Conservation (phyloP, 192 early-diverging fungal genomes). For the Umbelopsis sp. region DNA sequence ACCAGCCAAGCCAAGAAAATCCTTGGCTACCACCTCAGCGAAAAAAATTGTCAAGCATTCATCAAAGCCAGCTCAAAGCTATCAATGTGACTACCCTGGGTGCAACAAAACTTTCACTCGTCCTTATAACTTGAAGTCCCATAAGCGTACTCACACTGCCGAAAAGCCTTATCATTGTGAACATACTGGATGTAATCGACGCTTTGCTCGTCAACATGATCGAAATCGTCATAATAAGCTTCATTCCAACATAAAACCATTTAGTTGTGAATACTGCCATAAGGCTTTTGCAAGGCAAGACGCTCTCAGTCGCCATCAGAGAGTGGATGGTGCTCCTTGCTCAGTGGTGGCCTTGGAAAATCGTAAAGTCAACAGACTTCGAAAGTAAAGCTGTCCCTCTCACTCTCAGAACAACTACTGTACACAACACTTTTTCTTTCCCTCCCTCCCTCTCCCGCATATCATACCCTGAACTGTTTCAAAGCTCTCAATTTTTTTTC, state of each 20-base stretch:
- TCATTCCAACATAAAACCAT: slow-evolving; percentile 73
- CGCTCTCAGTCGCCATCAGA: slow-evolving; percentile 69
- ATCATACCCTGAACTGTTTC: slow-evolving; percentile 1
- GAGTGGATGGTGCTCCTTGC: slow-evolving; percentile 14
- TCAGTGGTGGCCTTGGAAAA: not conserved
- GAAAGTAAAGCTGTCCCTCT: not conserved
- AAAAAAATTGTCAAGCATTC: not conserved
- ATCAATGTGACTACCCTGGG: slow-evolving; percentile 26
- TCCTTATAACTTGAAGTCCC: slow-evolving; percentile 71
- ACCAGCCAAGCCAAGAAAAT: not conserved
- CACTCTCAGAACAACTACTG: not conserved
- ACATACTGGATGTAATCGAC: slow-evolving; percentile 68
- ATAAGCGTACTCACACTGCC: slow-evolving; percentile 65
- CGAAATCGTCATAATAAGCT: slow-evolving; percentile 81
- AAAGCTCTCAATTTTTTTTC: not conserved
- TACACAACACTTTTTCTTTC: not conserved
- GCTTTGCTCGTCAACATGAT: slow-evolving; percentile 90
- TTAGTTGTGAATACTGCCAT: slow-evolving; percentile 67
- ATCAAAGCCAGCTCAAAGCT: not conserved
- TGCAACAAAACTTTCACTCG: slow-evolving; percentile 63
- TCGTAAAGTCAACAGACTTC: not conserved
- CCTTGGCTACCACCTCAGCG: not conserved
- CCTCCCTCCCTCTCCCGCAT: not conserved
- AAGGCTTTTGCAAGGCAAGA: slow-evolving; percentile 78
- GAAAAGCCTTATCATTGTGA: slow-evolving; percentile 66